phyloP scores from a whole-genome alignment of 2,329 filamentous ascomycete species.

The Xylaria sp. region DNA sequence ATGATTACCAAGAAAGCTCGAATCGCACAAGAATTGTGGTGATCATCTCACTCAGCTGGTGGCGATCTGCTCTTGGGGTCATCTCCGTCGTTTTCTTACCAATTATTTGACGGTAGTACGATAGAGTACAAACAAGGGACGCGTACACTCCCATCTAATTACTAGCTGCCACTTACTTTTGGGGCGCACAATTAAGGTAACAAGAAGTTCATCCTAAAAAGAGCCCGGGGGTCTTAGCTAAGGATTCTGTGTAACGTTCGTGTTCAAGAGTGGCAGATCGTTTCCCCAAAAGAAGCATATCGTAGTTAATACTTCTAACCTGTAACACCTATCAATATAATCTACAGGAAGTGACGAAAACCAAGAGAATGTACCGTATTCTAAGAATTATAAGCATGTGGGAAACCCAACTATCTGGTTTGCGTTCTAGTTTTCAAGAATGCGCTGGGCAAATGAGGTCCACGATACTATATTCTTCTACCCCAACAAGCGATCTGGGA shows the following conservation, averaged over 20 bases:
- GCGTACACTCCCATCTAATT: slow-evolving; percentile 3
- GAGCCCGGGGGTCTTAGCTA: not conserved
- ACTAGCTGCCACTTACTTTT: not conserved
- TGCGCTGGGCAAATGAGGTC: not conserved
- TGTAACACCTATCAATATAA: not conserved
- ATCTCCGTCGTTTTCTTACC: not conserved
- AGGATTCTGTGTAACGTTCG: slow-evolving; percentile 6
- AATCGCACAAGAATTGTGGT: not conserved
- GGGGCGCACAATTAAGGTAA: not conserved
- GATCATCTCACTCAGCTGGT: slow-evolving; percentile 3
- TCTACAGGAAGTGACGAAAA: not conserved
- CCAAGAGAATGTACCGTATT: not conserved
- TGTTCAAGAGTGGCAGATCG: not conserved
- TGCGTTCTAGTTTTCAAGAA: not conserved
- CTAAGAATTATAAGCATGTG: slow-evolving; percentile 3
- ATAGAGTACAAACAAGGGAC: not conserved
- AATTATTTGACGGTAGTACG: not conserved
- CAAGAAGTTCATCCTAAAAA: not conserved
- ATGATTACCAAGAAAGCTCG: not conserved
- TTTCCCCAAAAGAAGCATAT: not conserved
- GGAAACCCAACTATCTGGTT: not conserved
- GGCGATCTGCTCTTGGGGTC: not conserved
- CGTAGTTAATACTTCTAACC: not conserved
- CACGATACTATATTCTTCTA: not conserved
- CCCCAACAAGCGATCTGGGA: not conserved